These are phyloP conservation scores for Urtica urens DNA, from an alignment of 306 rosid species.

Conservation along the genomic window DNA sequence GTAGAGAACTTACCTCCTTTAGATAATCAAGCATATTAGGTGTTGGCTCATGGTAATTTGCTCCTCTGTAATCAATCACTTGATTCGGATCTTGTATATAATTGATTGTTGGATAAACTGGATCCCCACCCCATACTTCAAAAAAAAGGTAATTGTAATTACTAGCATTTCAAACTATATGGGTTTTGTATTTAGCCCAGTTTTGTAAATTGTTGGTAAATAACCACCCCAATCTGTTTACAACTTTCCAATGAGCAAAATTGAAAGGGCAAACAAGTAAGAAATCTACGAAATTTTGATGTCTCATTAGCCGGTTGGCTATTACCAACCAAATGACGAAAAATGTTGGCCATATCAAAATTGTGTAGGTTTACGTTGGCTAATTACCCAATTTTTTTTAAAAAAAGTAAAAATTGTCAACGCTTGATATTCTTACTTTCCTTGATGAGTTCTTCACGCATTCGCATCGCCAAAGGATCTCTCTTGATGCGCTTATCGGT, in stretches of 20 bases:
- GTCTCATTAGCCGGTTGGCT: too few species aligned
- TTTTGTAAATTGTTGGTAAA: too few species aligned
- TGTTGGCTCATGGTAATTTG: constrained; percentile 91
- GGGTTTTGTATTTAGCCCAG: too few species aligned
- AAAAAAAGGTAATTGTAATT: too few species aligned
- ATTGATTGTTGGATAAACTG: constrained; percentile 92
- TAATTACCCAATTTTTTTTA: too few species aligned
- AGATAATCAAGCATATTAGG: constrained; percentile 66
- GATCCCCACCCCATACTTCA: constrained; percentile 99
- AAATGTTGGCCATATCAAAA: too few species aligned
- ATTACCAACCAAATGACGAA: constrained; percentile 11
- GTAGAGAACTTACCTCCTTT: constrained; percentile 52
- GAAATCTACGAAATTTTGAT: too few species aligned
- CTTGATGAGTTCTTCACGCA: constrained; percentile 91
- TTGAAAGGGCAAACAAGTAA: too few species aligned
- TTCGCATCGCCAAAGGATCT: constrained; percentile 94
- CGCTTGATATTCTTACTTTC: constrained; percentile 57
- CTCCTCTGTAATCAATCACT: constrained; percentile 75
- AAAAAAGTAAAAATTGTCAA: constrained; percentile 20
- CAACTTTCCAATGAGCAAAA: too few species aligned
- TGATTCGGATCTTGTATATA: constrained; percentile 89
- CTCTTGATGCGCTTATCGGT: constrained; percentile 74
- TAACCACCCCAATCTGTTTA: too few species aligned
- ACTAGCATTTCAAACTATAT: too few species aligned
- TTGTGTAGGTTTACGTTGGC: too few species aligned